A percentile compares a stretch with the other conserved stretches of the same genome.
phyloP scores from a whole-genome alignment of 31 red algal species.

The Asparagopsis taxiformis region DNA sequence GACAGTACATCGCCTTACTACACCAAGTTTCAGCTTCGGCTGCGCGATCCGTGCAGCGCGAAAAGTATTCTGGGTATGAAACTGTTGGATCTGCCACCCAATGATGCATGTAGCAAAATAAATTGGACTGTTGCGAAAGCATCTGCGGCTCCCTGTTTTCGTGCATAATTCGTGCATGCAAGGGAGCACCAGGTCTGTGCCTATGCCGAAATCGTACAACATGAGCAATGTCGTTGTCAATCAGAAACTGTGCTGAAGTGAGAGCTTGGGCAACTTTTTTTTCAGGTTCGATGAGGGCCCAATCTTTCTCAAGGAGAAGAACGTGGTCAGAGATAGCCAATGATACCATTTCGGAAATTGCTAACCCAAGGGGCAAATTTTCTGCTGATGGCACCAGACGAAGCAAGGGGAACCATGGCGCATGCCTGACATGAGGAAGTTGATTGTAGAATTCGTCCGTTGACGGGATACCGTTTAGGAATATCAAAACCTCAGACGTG shows the following conservation, averaged over 20 bases:
- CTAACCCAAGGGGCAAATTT: slow-evolving; percentile 46
- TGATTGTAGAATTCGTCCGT: neutral
- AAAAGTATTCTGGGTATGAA: slow-evolving; percentile 32
- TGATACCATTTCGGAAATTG: slow-evolving; percentile 49
- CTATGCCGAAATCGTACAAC: slow-evolving; percentile 64
- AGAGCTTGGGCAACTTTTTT: slow-evolving; percentile 5
- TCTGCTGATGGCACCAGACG: slow-evolving; percentile 23
- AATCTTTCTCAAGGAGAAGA: slow-evolving; percentile 72
- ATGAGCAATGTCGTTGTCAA: slow-evolving; percentile 28
- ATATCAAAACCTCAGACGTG: slow-evolving; percentile 40
- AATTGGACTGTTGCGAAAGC: slow-evolving; percentile 46
- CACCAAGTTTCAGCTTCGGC: slow-evolving; percentile 29
- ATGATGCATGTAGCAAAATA: slow-evolving; percentile 69
- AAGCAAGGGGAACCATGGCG: neutral
- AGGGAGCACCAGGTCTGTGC: slow-evolving; percentile 44
- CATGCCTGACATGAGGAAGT: slow-evolving; percentile 16
- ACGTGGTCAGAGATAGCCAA: slow-evolving; percentile 43
- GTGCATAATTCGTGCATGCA: slow-evolving; percentile 70
- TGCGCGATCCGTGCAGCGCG: slow-evolving; percentile 8
- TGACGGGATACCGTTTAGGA: slow-evolving; percentile 41
- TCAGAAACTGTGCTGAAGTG: slow-evolving; percentile 3
- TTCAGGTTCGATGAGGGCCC: slow-evolving; percentile 39
- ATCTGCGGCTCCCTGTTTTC: slow-evolving; percentile 50
- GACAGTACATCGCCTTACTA: slow-evolving; percentile 54
- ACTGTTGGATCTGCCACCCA: slow-evolving; percentile 19